phyloP scores from a whole-genome alignment of 1,284 basidiomycete species.

The Ganoderma lingzhi region DNA sequence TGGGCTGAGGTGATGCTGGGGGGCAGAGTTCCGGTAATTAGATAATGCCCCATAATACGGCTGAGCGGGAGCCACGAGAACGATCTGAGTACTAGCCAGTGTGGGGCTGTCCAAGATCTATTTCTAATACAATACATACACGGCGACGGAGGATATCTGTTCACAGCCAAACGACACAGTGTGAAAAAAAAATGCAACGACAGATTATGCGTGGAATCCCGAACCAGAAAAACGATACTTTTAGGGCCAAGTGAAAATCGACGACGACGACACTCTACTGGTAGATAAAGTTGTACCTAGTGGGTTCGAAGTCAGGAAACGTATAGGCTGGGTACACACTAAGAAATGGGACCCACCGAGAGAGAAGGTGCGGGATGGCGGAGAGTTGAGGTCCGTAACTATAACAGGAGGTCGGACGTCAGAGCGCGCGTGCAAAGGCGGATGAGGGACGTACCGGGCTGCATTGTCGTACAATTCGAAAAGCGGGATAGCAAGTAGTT shows the following conservation, averaged over 20 bases:
- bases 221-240: slow-evolving; percentile 3
- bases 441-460: slow-evolving; percentile 63
- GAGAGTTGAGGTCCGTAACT: slow-evolving; percentile 92
- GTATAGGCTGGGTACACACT: background rate
- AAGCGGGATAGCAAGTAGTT: slow-evolving; percentile 93
- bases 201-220: slow-evolving; percentile 9
- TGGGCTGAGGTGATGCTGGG: too few species aligned
- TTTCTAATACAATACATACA: slow-evolving; percentile 16
- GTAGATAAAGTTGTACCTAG: slow-evolving; percentile 76
- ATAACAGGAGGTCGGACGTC: slow-evolving; percentile 4
- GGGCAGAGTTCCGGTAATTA: too few species aligned
- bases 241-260: background rate
- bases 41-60: background rate
- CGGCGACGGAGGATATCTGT: slow-evolving; percentile 9
- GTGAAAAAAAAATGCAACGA: slow-evolving; percentile 15
- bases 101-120: background rate
- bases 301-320: background rate
- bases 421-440: slow-evolving; percentile 2
- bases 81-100: background rate
- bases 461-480: slow-evolving; percentile 99
- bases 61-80: background rate
- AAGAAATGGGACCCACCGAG: slow-evolving; percentile 62
- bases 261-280: slow-evolving; percentile 49
- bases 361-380: slow-evolving; percentile 93
- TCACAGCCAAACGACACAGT: slow-evolving; percentile 13